Base-by-base conservation (phyloP, 371 early-diverging fungal species). In the Chytridium lagenaria region DNA sequence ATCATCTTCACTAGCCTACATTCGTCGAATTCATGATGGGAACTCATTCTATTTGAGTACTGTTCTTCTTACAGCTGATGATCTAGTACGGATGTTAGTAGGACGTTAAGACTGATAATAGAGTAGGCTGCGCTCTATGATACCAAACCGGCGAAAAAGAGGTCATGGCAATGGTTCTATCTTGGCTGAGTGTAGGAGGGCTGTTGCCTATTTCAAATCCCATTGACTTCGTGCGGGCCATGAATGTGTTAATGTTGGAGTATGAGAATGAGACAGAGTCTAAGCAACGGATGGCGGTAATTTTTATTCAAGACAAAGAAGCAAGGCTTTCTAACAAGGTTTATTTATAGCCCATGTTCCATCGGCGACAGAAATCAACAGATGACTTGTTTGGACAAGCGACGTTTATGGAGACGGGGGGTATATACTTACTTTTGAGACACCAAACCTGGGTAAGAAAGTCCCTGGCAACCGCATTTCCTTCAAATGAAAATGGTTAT, bases 201-300 rank as follows among this genome's bases (percentile, higher is more conserved):
- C 71, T 78, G 3, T 72, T 80, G 26, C 70, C 69, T 5, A 69
- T 80, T 16, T 59, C 72, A n/a, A 66, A 33, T 50, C 71, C 76
- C 22, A 33, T 72, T 16, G 81, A 80, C 26, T 80, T 72, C 49
- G 72, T 80, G 12, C 49, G 73, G 37, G 76, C 78, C 0, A 64
- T 80, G 69, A 78, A 73, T 44, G 74, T 67, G 15, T 69, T 78
- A 1, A 50, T 80, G 50, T 36, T 68, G 23, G 81, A 78, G 44
- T 78, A 80, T 61, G 80, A 77, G 57, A 68, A 73, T 59, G 78
- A 78, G 67, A 70, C 67, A 12, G 73, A 70, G 34, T 65, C 77
- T 39, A 70, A 77, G 38, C 66, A 67, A 67, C 39, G 49, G 44
- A 15, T 69, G 49, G 55, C 26, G 50, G 31, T 70, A 66, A 10